Evolutionary conservation across 2,329 filamentous ascomycete genomes (phyloP).

Genomic region (Penicillium vulpinum): DNA sequence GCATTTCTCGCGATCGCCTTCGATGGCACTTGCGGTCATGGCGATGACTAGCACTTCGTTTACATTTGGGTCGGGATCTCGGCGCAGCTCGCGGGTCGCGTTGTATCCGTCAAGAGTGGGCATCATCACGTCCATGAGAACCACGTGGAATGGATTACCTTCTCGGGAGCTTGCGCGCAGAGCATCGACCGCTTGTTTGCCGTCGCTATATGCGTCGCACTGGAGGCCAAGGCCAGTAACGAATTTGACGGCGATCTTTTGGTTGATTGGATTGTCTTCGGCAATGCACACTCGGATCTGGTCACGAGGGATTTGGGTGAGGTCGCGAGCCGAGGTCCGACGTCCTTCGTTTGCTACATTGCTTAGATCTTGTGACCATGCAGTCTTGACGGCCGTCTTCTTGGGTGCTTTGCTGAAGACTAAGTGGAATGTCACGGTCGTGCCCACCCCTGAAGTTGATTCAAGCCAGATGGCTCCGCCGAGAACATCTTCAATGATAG

Average conservation of each 20-base stretch:
- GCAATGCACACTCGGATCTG: conserved; percentile 87
- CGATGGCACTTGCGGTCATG: conserved; percentile 94
- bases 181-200: conserved; percentile 81
- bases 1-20: conserved; percentile 92
- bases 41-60: conserved; percentile 88
- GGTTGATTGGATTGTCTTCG: conserved; percentile 93
- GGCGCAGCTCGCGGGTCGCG: conserved; percentile 78
- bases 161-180: conserved; percentile 71
- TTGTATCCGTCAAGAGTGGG: conserved; percentile 90
- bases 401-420: conserved; percentile 77
- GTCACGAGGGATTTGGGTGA: conserved; percentile 72
- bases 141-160: conserved; percentile 78
- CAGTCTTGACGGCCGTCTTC: conserved; percentile 57
- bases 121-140: conserved; percentile 97
- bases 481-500: conserved; percentile 89
- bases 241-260: conserved; percentile 90
- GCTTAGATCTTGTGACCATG: conserved; percentile 53
- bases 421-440: conserved; percentile 74
- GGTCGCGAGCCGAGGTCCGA: conserved; percentile 58
- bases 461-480: conserved; percentile 81
- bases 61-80: conserved; percentile 73
- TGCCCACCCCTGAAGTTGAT: conserved; percentile 64
- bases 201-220: conserved; percentile 88
- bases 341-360: conserved; percentile 44
- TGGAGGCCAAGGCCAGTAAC: conserved; percentile 81